Percentiles rank a stretch among this genome's conserved stretches.
Conservation (phyloP, 768 basidiomycete genomes). For the Porphyrellus cyaneotinctus region DNA sequence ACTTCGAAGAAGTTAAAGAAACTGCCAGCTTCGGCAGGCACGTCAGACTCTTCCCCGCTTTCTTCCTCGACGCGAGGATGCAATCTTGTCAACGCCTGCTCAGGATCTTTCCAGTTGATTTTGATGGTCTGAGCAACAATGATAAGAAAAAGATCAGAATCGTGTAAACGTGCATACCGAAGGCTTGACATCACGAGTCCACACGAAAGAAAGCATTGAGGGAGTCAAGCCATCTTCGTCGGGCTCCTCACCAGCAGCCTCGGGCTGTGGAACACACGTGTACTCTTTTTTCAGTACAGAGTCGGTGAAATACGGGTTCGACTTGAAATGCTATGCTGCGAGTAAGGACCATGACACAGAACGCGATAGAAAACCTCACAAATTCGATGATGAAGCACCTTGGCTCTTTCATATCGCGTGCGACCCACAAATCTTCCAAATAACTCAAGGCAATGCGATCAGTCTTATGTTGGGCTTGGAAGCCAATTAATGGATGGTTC, state of each 20-base stretch:
- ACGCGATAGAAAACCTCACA: slow-evolving; percentile 48
- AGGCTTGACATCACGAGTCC: slow-evolving; percentile 68
- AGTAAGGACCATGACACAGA: slow-evolving; percentile 4
- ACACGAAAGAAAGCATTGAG: slow-evolving; percentile 76
- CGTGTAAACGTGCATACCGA: slow-evolving; percentile 43
- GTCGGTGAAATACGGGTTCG: slow-evolving; percentile 81
- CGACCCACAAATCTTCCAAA: slow-evolving; percentile 83
- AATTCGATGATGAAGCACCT: slow-evolving; percentile 85
- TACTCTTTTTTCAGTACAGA: slow-evolving; percentile 77
- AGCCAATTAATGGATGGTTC: slow-evolving; percentile 61
- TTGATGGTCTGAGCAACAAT: slow-evolving; percentile 45
- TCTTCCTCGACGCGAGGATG: slow-evolving; percentile 65
- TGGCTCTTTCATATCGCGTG: slow-evolving; percentile 66
- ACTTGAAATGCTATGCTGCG: slow-evolving; percentile 64
- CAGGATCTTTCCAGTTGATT: slow-evolving; percentile 79
- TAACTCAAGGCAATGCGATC: slow-evolving; percentile 82
- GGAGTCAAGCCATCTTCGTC: slow-evolving; percentile 74
- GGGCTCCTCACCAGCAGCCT: slow-evolving; percentile 50
- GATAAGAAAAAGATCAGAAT: neutral
- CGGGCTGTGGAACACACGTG: slow-evolving; percentile 58
- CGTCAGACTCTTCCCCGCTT: slow-evolving; percentile 51
- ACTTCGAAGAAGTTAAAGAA: slow-evolving; percentile 88
- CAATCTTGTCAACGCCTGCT: slow-evolving; percentile 71
- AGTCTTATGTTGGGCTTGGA: slow-evolving; percentile 65
- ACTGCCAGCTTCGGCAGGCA: slow-evolving; percentile 65